Base-by-base conservation (phyloP, 331 rosid genomes). In the Spiraea crenata region DNA sequence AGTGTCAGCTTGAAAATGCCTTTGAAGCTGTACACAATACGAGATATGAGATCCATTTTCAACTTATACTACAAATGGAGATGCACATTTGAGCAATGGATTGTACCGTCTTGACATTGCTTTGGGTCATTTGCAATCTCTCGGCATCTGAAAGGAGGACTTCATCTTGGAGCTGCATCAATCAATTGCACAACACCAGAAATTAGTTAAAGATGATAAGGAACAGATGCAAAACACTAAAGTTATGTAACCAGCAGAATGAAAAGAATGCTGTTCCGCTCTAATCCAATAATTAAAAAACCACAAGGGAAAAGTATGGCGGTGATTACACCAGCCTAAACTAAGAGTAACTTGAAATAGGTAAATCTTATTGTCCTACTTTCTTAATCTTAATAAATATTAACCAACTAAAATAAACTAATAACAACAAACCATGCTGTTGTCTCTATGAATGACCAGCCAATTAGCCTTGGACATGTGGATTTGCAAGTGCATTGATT, bases 1-100 rank as follows among this genome's bases (percentile, higher is more conserved):
- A 47, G 99, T 87, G 67, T 89, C 99, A 54, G 95, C 96, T 83
- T 91, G 93, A 86, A 91, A 85, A 86, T 93, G 97, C 74, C 99
- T 86, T 73, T 89, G 99, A 76, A 91, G 97, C 99, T 93, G 90
- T 82, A 83, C 51, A 74, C 34, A 45, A 19, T 46, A 74, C 19
- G 46, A 49, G 31, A 42, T 35, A 55, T 69, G 44, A 31, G 20
- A 25, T 17, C 14, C 31, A 54, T 35, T 55, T 35, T 44, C 58
- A 52, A 34, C 7, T 51, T 15, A 38, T 19, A 15, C 60, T 20
- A 44, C 9, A 44, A 48, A 25, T 38, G 54, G 19, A 57, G 17
- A 50, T 38, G 69, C 34, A 34, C 56, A 5, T 25, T 39, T 10
- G 25, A 57, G 58, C 44, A 4, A 9, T 37, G 5, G 14, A 4